These are phyloP conservation scores for Ascodesmis nigricans DNA, from an alignment of 495 filamentous ascomycete species.

Conservation along the genomic window DNA sequence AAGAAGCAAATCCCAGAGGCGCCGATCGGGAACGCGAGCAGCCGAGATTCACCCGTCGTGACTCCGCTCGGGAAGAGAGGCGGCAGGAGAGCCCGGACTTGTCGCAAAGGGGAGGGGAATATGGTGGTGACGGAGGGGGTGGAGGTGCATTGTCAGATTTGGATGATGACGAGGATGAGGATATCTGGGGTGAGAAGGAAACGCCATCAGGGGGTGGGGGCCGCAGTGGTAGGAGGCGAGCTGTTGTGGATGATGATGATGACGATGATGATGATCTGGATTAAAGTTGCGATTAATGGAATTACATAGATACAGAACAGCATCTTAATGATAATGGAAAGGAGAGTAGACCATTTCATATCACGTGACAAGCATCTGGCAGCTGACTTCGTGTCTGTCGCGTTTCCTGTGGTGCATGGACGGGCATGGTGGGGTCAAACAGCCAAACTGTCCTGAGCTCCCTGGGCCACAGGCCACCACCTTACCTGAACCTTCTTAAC, in stretches of 20 bases:
- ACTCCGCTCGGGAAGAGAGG: slow-evolving; percentile 6
- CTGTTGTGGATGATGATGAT: not conserved
- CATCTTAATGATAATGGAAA: not conserved
- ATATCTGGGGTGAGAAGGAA: not conserved
- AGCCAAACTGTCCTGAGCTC: not conserved
- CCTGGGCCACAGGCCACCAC: not conserved
- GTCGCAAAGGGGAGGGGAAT: slow-evolving; percentile 25
- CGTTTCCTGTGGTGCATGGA: not conserved
- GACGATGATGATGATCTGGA: slow-evolving; percentile 4
- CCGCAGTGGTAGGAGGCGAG: not conserved
- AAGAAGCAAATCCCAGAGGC: slow-evolving; percentile 46
- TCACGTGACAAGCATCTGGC: not conserved
- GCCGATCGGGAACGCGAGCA: too few relatives aligned
- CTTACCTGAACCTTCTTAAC: not conserved
- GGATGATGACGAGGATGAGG: not conserved
- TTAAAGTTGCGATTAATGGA: not conserved
- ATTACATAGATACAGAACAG: too few relatives aligned
- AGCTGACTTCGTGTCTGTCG: not conserved
- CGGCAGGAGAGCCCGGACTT: slow-evolving; percentile 7
- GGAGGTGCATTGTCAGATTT: not conserved
- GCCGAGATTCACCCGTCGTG: slow-evolving; percentile 21
- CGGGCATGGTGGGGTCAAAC: not conserved
- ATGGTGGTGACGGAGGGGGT: not conserved
- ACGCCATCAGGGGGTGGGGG: not conserved
- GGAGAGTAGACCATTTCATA: not conserved